These are phyloP conservation scores for Picea sitchensis DNA, from an alignment of 75 land plant genomes.

Conservation along the genomic window DNA sequence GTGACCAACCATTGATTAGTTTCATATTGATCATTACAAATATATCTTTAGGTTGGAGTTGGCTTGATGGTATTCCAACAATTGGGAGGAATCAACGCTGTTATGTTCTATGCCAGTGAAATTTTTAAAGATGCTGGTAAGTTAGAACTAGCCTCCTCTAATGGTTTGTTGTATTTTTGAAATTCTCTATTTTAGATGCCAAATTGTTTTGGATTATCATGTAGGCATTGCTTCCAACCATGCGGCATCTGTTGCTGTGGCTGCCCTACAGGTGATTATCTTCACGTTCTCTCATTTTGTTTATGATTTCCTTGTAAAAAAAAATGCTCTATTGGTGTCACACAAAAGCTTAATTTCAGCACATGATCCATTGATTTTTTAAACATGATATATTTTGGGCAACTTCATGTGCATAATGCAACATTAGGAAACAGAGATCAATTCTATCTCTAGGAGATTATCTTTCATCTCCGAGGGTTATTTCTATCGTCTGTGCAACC, in stretches of 20 bases:
- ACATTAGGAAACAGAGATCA: no score
- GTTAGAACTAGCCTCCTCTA: background rate
- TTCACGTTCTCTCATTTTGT: background rate
- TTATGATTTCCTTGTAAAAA: no score
- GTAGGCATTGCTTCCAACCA: constrained; percentile 15
- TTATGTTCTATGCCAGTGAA: constrained; percentile 26
- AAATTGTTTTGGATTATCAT: background rate
- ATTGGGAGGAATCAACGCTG: constrained; percentile 26
- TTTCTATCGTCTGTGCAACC: no score
- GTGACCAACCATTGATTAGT: no score
- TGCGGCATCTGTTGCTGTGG: constrained; percentile 10
- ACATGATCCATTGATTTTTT: no score
- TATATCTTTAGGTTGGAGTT: constrained; percentile 21
- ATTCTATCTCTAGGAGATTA: no score
- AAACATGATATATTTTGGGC: no score
- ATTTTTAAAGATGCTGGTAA: constrained; percentile 36
- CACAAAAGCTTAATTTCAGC: no score
- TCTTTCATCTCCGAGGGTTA: no score
- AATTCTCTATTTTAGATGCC: no score
- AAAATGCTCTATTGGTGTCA: no score
- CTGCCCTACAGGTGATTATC: constrained; percentile 18
- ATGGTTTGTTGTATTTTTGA: background rate
- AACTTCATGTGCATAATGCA: no score
- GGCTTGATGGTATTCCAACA: constrained; percentile 30
- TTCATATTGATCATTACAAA: background rate